Evolutionary conservation across 441 rosid species (phyloP).

Genomic region (Pelargonium cotyledonis): DNA sequence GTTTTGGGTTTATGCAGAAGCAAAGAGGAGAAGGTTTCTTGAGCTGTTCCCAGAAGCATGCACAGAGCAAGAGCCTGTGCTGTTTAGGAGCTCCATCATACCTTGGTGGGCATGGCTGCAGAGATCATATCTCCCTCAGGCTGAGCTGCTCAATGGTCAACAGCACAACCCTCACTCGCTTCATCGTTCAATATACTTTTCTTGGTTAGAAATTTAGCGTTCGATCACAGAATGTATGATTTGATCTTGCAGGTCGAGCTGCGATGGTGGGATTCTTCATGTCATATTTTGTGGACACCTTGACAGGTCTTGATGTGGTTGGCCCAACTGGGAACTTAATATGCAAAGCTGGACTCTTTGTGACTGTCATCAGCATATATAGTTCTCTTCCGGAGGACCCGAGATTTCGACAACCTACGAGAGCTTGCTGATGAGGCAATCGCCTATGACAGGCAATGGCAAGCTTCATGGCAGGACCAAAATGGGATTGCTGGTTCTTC

Average conservation of each 20-base stretch:
- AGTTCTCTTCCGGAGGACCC: slow-evolving; percentile 22
- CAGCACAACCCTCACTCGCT: not conserved
- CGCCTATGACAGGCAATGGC: slow-evolving; percentile 49
- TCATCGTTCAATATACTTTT: not conserved
- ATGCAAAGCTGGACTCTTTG: slow-evolving; percentile 41
- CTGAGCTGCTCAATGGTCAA: slow-evolving; percentile 46
- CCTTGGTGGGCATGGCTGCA: slow-evolving; percentile 60
- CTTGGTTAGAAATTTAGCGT: not conserved
- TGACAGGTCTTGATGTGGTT: slow-evolving; percentile 42
- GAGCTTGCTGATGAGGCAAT: slow-evolving; percentile 44
- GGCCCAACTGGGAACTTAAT: slow-evolving; percentile 41
- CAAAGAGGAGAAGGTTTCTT: slow-evolving; percentile 49
- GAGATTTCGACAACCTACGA: slow-evolving; percentile 30
- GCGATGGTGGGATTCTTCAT: slow-evolving; percentile 55
- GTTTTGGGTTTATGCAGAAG: slow-evolving; percentile 34
- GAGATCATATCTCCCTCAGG: slow-evolving; percentile 43
- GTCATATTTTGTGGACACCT: slow-evolving; percentile 35
- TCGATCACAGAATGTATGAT: not conserved
- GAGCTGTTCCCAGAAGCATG: slow-evolving; percentile 41
- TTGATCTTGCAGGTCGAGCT: slow-evolving; percentile 42
- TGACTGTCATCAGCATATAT: slow-evolving; percentile 28
- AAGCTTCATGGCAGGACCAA: slow-evolving; percentile 39
- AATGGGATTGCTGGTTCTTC: slow-evolving; percentile 13
- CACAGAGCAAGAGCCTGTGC: slow-evolving; percentile 42
- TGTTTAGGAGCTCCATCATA: slow-evolving; percentile 44